A percentile compares a stretch with the other conserved stretches of the same genome.
phyloP scores from a whole-genome alignment of 208 protist species.

The Acanthamoeba healyi region DNA sequence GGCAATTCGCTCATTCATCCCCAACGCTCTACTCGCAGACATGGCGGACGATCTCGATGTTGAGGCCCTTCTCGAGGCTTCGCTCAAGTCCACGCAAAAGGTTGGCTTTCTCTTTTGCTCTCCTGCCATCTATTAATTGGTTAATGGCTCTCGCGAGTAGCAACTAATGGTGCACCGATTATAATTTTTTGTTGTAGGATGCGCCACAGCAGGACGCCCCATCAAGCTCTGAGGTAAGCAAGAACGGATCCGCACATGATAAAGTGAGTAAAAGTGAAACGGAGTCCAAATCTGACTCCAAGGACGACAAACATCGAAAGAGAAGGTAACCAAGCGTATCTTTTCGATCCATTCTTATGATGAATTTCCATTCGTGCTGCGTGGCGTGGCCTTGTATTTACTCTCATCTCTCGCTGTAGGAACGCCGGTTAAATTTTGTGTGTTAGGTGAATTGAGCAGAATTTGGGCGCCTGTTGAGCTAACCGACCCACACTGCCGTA shows the following conservation, averaged over 20 bases:
- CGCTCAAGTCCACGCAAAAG: constrained; percentile 43
- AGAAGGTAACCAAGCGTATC: constrained; percentile 65
- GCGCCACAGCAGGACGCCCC: neutral
- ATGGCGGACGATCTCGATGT: constrained; percentile 77
- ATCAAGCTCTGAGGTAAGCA: neutral
- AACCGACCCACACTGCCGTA: neutral
- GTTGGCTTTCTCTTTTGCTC: too few relatives aligned
- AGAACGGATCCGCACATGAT: neutral
- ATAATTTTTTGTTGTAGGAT: neutral
- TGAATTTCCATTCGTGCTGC: too few relatives aligned
- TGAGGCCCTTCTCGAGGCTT: constrained; percentile 67
- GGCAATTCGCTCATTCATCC: too few relatives aligned
- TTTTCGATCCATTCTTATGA: neutral
- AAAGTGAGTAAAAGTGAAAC: constrained; percentile 22
- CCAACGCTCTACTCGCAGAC: neutral
- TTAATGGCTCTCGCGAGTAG: too few relatives aligned
- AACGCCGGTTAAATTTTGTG: constrained; percentile 40
- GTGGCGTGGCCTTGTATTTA: neutral
- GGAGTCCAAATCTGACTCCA: constrained; percentile 50
- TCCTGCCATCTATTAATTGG: too few relatives aligned
- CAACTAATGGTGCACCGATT: too few relatives aligned
- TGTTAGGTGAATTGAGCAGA: neutral
- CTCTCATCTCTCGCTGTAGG: constrained; percentile 7
- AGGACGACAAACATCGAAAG: constrained; percentile 50
- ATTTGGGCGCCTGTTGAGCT: neutral